These are phyloP conservation scores for Eucalyptus sp. DNA, from an alignment of 345 rosid genomes.

Conservation along the genomic window DNA sequence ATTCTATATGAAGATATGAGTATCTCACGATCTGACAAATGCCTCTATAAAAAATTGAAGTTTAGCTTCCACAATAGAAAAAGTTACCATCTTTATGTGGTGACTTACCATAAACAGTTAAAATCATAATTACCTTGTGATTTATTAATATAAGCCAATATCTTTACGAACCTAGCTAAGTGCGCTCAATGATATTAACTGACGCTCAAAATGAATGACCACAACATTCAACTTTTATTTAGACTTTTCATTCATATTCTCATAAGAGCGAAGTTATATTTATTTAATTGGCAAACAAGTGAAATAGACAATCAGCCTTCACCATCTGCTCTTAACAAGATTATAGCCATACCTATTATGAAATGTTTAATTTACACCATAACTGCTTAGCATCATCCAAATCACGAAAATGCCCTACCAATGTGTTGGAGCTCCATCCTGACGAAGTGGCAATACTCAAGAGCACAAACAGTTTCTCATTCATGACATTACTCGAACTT, in stretches of 20 bases:
- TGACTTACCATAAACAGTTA: background rate
- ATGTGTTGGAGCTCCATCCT: background rate
- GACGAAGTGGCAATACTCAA: background rate
- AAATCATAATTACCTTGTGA: background rate
- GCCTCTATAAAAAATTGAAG: too few relatives aligned
- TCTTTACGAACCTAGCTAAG: background rate
- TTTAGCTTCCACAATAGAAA: background rate
- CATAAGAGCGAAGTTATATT: background rate
- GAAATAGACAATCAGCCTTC: background rate
- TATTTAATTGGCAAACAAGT: background rate
- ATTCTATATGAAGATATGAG: background rate
- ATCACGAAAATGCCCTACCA: background rate
- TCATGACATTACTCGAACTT: background rate
- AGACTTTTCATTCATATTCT: background rate
- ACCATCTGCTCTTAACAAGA: accelerated
- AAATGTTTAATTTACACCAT: background rate
- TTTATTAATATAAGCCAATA: background rate
- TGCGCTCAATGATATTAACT: background rate
- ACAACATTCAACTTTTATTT: background rate
- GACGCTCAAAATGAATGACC: background rate
- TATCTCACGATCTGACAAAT: too few relatives aligned
- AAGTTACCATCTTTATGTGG: background rate
- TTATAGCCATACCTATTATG: background rate
- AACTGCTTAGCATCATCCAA: background rate
- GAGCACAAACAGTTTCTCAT: accelerated